Percentiles rank a stretch among this genome's conserved stretches.
phyloP scores from a whole-genome alignment of 441 rosid species.

The Populus hybrid region DNA sequence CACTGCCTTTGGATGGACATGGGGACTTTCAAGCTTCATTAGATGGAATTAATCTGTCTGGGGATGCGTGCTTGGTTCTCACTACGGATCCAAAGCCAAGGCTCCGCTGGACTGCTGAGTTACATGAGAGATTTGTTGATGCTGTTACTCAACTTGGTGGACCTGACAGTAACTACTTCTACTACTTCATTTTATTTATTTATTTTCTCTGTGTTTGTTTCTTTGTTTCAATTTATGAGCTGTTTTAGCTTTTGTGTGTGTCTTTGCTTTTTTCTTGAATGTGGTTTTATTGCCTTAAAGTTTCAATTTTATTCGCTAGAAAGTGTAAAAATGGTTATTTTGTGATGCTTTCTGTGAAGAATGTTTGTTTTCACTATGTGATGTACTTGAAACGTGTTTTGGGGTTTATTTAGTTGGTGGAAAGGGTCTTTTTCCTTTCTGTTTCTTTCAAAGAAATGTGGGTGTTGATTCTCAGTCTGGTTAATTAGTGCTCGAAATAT shows the following conservation, averaged over 20 bases:
- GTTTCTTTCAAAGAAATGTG: background rate
- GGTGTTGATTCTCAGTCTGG: background rate
- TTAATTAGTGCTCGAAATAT: background rate
- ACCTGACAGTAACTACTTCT: conserved; percentile 63
- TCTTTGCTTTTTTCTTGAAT: background rate
- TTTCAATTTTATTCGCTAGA: background rate
- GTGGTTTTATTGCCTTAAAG: background rate
- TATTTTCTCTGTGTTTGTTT: background rate
- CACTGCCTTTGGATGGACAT: conserved; percentile 56
- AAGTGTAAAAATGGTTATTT: background rate
- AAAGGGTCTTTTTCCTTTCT: background rate
- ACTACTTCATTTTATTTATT: background rate
- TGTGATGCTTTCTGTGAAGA: background rate
- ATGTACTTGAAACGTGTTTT: background rate
- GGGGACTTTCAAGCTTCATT: conserved; percentile 50
- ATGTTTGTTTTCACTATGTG: background rate
- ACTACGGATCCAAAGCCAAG: conserved; percentile 95
- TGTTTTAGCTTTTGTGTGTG: background rate
- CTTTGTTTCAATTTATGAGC: background rate
- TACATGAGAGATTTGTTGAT: conserved; percentile 86
- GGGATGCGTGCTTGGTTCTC: conserved; percentile 75
- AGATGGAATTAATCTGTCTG: conserved; percentile 62
- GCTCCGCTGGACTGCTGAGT: conserved; percentile 94
- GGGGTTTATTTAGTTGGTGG: background rate
- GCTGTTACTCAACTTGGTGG: conserved; percentile 92